These are phyloP conservation scores for Clitopilus passeckerianus DNA, from an alignment of 768 basidiomycete species.

Conservation along the genomic window DNA sequence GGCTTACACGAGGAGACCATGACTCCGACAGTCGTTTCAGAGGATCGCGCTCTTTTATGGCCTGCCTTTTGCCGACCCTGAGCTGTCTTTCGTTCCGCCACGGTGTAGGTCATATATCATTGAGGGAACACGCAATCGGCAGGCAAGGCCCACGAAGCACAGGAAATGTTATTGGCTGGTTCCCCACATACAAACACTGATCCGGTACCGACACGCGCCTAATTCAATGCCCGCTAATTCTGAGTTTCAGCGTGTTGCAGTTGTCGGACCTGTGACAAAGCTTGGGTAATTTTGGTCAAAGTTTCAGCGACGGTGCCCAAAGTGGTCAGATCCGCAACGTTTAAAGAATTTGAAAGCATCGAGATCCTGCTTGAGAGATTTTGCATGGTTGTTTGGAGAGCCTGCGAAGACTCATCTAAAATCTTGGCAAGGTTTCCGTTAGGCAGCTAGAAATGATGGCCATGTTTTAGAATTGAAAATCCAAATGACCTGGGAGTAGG, in stretches of 20 bases:
- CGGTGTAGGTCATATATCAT: not conserved
- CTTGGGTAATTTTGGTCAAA: conserved; percentile 59
- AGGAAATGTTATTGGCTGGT: not conserved
- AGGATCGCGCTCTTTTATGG: not conserved
- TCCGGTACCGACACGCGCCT: not conserved
- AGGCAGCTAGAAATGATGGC: conserved; percentile 1
- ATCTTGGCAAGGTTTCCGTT: conserved; percentile 8
- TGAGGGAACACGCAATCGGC: not conserved
- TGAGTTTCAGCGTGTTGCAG: conserved; percentile 46
- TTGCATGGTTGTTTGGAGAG: conserved; percentile 50
- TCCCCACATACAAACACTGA: not conserved
- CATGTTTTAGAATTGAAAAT: not conserved
- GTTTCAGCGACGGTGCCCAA: conserved; percentile 64
- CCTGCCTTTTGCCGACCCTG: not conserved
- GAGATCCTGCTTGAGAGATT: conserved; percentile 47
- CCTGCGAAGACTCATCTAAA: conserved; percentile 32
- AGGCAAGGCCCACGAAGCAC: not conserved
- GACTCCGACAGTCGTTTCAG: not conserved
- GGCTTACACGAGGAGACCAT: conserved; percentile 7
- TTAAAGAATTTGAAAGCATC: conserved; percentile 31
- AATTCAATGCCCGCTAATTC: conserved; percentile 1
- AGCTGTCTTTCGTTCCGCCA: not conserved
- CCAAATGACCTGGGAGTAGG: not conserved
- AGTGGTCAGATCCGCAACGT: conserved; percentile 37
- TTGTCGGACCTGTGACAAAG: conserved; percentile 54